phyloP scores from a whole-genome alignment of 2,329 filamentous ascomycete species.

The Metarhizium sp. region DNA sequence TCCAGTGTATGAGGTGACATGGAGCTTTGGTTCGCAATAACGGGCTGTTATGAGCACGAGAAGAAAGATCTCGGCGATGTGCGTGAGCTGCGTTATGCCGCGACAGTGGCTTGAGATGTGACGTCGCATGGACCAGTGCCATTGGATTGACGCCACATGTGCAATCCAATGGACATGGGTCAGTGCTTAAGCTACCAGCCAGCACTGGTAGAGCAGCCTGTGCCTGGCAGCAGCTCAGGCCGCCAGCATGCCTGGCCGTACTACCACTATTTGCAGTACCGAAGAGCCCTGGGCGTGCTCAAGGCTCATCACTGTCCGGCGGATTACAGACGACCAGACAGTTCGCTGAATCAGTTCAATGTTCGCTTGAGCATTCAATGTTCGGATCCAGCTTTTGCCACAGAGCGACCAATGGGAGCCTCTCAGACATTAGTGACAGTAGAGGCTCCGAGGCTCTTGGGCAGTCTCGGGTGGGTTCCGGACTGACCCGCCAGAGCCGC shows the following conservation, averaged over 20 bases:
- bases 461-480: constrained; percentile 5
- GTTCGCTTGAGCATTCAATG: background rate
- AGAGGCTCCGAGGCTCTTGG: background rate
- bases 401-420: background rate
- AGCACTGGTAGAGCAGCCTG: too few relatives aligned
- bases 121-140: background rate
- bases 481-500: constrained; percentile 2
- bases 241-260: too few relatives aligned
- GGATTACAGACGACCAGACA: background rate
- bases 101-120: background rate
- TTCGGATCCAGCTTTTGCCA: too few relatives aligned
- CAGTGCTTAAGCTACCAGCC: too few relatives aligned
- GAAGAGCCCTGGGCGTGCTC: background rate
- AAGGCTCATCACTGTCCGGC: too few relatives aligned
- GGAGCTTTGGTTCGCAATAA: background rate
- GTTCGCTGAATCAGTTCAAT: background rate
- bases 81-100: too few relatives aligned
- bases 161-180: too few relatives aligned
- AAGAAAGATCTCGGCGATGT: background rate
- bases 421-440: background rate
- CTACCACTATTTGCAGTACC: too few relatives aligned
- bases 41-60: background rate
- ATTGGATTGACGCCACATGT: too few relatives aligned
- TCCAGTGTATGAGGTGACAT: background rate
- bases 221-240: too few relatives aligned